Conservation (phyloP, 1,284 basidiomycete species). For the Irpex sp. region DNA sequence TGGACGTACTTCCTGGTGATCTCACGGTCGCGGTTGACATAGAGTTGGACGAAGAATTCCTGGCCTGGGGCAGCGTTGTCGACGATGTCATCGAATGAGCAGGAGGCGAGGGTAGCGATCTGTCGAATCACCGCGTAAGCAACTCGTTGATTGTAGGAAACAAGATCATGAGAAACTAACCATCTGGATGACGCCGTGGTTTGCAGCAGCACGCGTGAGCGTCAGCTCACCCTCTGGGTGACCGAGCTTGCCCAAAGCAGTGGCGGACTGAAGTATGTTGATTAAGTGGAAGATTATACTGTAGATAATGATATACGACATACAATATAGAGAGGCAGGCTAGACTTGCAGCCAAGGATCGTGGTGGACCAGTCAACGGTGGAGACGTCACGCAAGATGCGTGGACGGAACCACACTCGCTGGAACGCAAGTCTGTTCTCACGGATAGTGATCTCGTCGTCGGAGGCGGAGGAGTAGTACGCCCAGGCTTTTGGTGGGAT, state of each 20-base stretch:
- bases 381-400: conserved; percentile 63
- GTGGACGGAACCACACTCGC: conserved; percentile 69
- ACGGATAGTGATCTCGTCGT: conserved; percentile 65
- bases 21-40: conserved; percentile 82
- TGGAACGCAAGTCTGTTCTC: conserved; percentile 67
- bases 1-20: conserved; percentile 82
- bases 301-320: conserved; percentile 6
- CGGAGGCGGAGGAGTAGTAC: conserved; percentile 62
- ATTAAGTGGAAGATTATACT: background rate
- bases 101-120: conserved; percentile 88
- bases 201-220: conserved; percentile 81
- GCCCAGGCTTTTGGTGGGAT: conserved; percentile 53
- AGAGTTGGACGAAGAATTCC: conserved; percentile 78
- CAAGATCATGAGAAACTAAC: conserved; percentile 31
- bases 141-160: background rate
- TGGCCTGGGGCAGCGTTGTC: conserved; percentile 75
- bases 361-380: conserved; percentile 59
- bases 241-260: conserved; percentile 87
- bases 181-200: conserved; percentile 86
- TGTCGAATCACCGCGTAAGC: conserved; percentile 24
- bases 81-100: conserved; percentile 88
- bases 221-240: conserved; percentile 92
- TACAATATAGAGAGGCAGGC: conserved; percentile 60
- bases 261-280: conserved; percentile 51
- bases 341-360: conserved; percentile 52